Conservation (phyloP, 441 rosid species). For the Euphorbia corollata region DNA sequence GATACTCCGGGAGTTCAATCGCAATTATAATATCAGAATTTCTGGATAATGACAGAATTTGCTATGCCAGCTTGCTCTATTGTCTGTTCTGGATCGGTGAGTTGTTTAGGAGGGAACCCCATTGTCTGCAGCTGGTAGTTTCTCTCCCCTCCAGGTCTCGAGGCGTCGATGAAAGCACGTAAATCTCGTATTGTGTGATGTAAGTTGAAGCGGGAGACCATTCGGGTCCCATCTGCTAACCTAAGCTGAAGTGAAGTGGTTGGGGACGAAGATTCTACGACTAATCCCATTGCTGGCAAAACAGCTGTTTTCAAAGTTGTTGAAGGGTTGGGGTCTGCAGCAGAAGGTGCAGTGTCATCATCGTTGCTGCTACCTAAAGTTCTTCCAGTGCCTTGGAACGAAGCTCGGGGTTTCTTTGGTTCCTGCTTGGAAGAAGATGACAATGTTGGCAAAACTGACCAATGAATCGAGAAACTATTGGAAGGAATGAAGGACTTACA, state of each 20-base stretch:
- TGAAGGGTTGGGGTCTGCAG: conserved; percentile 26
- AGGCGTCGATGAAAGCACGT: conserved; percentile 59
- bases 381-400: conserved; percentile 89
- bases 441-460: neutral
- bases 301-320: conserved; percentile 33
- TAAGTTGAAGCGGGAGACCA: conserved; percentile 61
- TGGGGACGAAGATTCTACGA: conserved; percentile 55
- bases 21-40: conserved; percentile 28
- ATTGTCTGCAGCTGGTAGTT: conserved; percentile 74
- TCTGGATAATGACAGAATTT: conserved; percentile 88
- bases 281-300: conserved; percentile 33
- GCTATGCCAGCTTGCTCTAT: conserved; percentile 78
- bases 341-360: conserved; percentile 19
- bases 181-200: conserved; percentile 63
- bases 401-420: conserved; percentile 36
- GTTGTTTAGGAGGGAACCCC: conserved; percentile 87
- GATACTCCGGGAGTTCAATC: neutral
- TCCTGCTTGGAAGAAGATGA: conserved; percentile 38
- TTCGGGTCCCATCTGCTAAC: conserved; percentile 79
- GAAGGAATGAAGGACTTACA: conserved; percentile 27
- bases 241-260: conserved; percentile 82
- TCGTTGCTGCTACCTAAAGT: conserved; percentile 52
- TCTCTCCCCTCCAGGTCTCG: conserved; percentile 50
- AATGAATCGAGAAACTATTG: neutral
- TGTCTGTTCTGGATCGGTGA: conserved; percentile 52